Percentiles rank a stretch among this genome's conserved stretches.
Conservation (phyloP, 352 stramenopile genomes). For the Pythium phragmitis region DNA sequence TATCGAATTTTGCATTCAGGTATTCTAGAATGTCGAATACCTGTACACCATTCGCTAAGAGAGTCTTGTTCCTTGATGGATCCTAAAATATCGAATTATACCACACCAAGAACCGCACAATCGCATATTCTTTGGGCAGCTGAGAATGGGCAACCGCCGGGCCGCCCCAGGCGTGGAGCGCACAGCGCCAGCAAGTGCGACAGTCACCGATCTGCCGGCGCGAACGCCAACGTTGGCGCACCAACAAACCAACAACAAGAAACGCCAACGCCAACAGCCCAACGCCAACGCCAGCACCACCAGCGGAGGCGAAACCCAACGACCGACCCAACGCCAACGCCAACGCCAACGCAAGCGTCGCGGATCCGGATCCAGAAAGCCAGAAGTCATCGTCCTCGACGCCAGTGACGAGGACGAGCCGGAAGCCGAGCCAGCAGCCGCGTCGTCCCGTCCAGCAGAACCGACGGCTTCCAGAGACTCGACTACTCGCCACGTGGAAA, state of each 20-base stretch:
- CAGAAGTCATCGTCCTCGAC: conserved; percentile 22
- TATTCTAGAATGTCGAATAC: neutral
- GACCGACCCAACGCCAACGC: neutral
- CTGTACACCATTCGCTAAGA: neutral
- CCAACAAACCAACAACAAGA: conserved; percentile 1
- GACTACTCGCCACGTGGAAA: conserved; percentile 10
- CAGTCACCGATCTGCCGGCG: neutral
- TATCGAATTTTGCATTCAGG: conserved; percentile 1
- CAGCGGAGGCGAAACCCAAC: neutral
- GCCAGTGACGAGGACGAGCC: conserved; percentile 4
- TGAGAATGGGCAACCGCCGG: conserved; percentile 19
- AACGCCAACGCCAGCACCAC: conserved; percentile 5
- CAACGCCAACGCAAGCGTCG: conserved; percentile 1
- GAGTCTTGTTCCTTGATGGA: conserved; percentile 8
- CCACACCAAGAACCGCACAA: neutral
- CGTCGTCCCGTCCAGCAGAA: neutral
- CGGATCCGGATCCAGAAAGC: conserved; percentile 8
- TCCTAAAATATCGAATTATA: conserved; percentile 22
- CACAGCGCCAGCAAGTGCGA: neutral
- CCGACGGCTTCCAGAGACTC: neutral
- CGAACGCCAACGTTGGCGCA: neutral
- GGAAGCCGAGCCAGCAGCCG: conserved; percentile 5
- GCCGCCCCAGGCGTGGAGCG: conserved; percentile 1
- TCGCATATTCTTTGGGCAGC: neutral
- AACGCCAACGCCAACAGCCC: neutral